Conservation (phyloP, 1,284 basidiomycete species). For the Pseudozyma pruni region DNA sequence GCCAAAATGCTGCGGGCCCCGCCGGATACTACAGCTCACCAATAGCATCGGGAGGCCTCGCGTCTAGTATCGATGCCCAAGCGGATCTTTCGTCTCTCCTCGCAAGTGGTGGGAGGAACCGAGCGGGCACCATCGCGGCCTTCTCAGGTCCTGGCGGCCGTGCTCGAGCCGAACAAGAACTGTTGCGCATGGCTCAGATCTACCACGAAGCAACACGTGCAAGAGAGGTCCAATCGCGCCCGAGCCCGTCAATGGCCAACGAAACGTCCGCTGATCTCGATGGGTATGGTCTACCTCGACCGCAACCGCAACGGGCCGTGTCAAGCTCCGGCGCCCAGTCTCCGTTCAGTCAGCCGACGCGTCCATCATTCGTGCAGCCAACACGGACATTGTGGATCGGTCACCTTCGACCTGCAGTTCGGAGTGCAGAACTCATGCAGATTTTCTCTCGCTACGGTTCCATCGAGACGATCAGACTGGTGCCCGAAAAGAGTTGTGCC, state of each 20-base stretch:
- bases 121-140: conserved; percentile 64
- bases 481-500: conserved; percentile 98
- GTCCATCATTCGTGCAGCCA: conserved; percentile 78
- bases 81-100: conserved; percentile 20
- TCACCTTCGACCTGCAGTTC: conserved; percentile 90
- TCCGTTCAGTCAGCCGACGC: conserved; percentile 77
- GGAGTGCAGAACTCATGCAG: conserved; percentile 90
- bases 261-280: conserved; percentile 17
- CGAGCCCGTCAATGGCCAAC: conserved; percentile 21
- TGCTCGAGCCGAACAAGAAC: conserved; percentile 57
- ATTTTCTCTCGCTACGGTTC: conserved; percentile 96
- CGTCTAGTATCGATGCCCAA: conserved; percentile 6
- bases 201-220: conserved; percentile 21
- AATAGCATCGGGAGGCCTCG: conserved; percentile 3
- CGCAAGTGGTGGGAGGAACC: conserved; percentile 40
- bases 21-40: conserved; percentile 4
- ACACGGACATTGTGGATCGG: conserved; percentile 97
- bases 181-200: conserved; percentile 48
- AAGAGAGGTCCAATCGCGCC: conserved; percentile 9
- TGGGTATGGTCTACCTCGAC: conserved; percentile 9
- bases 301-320: conserved; percentile 10
- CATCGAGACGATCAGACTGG: conserved; percentile 89
- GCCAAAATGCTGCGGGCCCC: conserved; percentile 1
- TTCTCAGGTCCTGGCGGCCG: conserved; percentile 59
- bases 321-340: conserved; percentile 70